These are phyloP conservation scores for Globisporangium nunn DNA, from an alignment of 352 stramenopile species.

Conservation along the genomic window DNA sequence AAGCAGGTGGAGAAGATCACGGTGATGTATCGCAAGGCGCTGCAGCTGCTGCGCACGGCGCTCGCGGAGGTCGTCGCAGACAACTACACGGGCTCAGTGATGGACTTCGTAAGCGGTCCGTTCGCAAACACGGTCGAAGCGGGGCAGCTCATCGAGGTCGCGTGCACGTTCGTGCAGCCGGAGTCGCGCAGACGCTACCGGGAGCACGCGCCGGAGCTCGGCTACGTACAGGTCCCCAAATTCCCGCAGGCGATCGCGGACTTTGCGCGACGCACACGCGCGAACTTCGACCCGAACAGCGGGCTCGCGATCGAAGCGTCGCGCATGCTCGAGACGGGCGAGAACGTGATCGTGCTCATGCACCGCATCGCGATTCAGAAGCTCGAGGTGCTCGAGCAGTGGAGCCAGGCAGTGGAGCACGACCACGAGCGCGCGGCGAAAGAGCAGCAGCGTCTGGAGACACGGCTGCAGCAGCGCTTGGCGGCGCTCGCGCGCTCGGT, in stretches of 20 bases:
- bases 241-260: slow-evolving; percentile 59
- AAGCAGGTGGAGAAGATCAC: slow-evolving; percentile 57
- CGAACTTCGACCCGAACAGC: slow-evolving; percentile 49
- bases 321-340: slow-evolving; percentile 54
- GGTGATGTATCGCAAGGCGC: slow-evolving; percentile 50
- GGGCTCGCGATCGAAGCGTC: slow-evolving; percentile 41
- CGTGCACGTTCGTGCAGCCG: slow-evolving; percentile 56
- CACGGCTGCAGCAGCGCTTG: slow-evolving; percentile 59
- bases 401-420: slow-evolving; percentile 43
- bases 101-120: slow-evolving; percentile 61
- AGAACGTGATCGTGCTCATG: slow-evolving; percentile 67
- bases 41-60: slow-evolving; percentile 58
- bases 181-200: slow-evolving; percentile 63
- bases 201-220: slow-evolving; percentile 37
- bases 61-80: slow-evolving; percentile 56
- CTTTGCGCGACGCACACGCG: slow-evolving; percentile 42
- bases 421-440: slow-evolving; percentile 43
- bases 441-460: slow-evolving; percentile 43
- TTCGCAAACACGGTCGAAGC: slow-evolving; percentile 66
- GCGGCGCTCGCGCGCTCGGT: slow-evolving; percentile 43
- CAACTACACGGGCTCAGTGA: slow-evolving; percentile 55
- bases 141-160: slow-evolving; percentile 54
- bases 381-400: slow-evolving; percentile 60
- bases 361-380: slow-evolving; percentile 76
- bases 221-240: slow-evolving; percentile 43